These are phyloP conservation scores for Tarenaya hassleriana DNA, from an alignment of 345 rosid genomes.

Conservation along the genomic window DNA sequence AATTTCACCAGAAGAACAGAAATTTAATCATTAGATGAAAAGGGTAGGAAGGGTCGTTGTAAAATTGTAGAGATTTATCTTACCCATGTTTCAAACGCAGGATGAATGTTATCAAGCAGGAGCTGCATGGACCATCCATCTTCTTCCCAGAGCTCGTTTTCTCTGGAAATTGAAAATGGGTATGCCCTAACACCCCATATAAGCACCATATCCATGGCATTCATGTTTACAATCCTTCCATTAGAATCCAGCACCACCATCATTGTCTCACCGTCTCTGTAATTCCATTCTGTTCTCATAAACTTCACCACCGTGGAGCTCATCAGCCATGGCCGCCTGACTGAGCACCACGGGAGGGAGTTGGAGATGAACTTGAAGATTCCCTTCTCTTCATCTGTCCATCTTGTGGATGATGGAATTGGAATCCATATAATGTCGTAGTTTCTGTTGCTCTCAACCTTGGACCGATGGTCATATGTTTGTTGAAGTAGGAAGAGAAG, in stretches of 20 bases:
- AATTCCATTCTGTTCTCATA: constrained; percentile 51
- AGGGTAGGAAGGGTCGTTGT: too few relatives aligned
- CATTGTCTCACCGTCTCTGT: constrained; percentile 38
- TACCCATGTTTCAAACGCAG: constrained; percentile 51
- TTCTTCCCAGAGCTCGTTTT: constrained; percentile 60
- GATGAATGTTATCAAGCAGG: constrained; percentile 47
- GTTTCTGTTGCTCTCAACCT: constrained; percentile 27
- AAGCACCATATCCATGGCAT: constrained; percentile 63
- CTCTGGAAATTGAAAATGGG: constrained; percentile 62
- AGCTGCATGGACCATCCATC: constrained; percentile 49
- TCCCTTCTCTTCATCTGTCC: constrained; percentile 47
- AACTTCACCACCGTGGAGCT: constrained; percentile 42
- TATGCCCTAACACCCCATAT: constrained; percentile 72
- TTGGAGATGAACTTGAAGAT: constrained; percentile 38
- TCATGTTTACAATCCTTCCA: constrained; percentile 47
- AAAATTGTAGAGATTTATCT: too few relatives aligned
- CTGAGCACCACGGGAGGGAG: constrained; percentile 58
- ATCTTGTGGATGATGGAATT: constrained; percentile 36
- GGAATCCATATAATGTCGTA: constrained; percentile 66
- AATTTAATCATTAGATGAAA: too few relatives aligned
- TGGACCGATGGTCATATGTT: constrained; percentile 41
- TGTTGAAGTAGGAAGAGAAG: constrained; percentile 56
- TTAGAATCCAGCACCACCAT: constrained; percentile 53
- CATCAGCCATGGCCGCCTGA: constrained; percentile 44
- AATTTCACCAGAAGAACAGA: too few relatives aligned